These are phyloP conservation scores for Tulasnella sp. DNA, from an alignment of 768 basidiomycete species.

Conservation along the genomic window DNA sequence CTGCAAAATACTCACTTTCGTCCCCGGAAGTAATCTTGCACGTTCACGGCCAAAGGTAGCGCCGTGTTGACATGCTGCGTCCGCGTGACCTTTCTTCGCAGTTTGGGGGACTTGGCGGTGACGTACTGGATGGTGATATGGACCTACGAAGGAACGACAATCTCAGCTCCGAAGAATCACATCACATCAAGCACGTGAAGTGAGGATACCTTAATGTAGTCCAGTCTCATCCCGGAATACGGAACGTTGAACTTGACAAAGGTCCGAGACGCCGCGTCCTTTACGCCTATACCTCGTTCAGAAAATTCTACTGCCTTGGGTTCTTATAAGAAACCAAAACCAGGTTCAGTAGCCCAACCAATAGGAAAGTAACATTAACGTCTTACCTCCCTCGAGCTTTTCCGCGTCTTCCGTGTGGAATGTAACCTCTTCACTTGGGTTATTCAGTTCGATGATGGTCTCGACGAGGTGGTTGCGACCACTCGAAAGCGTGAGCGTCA, in stretches of 20 bases:
- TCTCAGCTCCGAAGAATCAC: background rate
- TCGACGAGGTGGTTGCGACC: conserved; percentile 55
- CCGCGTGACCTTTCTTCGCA: conserved; percentile 37
- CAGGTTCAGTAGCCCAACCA: no score
- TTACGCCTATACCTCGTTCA: background rate
- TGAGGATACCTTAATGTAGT: conserved; percentile 32
- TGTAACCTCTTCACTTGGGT: conserved; percentile 35
- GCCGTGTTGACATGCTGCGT: conserved; percentile 49
- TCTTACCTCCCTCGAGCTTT: conserved; percentile 6
- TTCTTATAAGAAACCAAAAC: background rate
- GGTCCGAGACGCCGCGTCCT: conserved; percentile 3
- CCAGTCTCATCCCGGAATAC: conserved; percentile 26
- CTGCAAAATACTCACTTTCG: conserved; percentile 40
- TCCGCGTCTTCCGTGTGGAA: conserved; percentile 14
- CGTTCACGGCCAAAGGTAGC: conserved; percentile 81
- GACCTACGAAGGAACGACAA: background rate
- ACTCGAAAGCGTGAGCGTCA: conserved; percentile 47
- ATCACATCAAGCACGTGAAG: background rate
- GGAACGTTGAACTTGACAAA: conserved; percentile 11
- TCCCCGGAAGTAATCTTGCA: conserved; percentile 92
- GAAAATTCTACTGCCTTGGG: background rate
- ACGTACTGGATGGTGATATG: conserved; percentile 54
- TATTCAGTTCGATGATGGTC: conserved; percentile 41
- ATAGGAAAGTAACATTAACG: no score
- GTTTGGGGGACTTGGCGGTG: conserved; percentile 41